Base-by-base conservation (phyloP, 345 rosid species). In the Angophora floribunda region DNA sequence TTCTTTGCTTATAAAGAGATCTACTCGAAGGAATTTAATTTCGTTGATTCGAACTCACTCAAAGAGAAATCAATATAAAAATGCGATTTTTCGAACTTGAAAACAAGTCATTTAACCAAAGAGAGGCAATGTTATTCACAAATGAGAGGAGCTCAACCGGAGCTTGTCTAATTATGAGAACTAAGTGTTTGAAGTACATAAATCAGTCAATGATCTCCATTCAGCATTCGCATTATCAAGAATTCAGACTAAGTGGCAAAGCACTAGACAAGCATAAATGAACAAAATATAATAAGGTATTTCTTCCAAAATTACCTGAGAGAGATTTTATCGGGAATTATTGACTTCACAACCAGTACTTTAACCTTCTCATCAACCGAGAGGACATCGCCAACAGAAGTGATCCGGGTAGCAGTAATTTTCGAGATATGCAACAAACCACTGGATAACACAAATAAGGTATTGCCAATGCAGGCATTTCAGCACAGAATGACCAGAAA, bases 361-460 rank as follows among this genome's bases (percentile, higher is more conserved):
- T 95, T 96, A 75, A 96, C 93, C 65, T 90, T 91, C 94, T 97
- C 98, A 24, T 91, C 97, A 86, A 94, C 94, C 51, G 94, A 89
- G 89, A 97, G 97, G 67, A 96, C 89, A 87, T 97, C 97, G 30
- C 87, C 89, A 21, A 96, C 95, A 36, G 96, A 91, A 88, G 92
- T 90, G 87, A 97, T 88, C 55, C 94, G 93, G 75, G 84, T 85
- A 53, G 90, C 91, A 55, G 96, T 93, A 86, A 96, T 94, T 89
- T 96, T 96, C 67, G 99, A 96, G 87, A 96, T 95, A 92, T 97
- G 99, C 89, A 97, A 92, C 93, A 97, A 92, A 86, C 99, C 98
- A 88, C 99, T 96, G 94, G 67, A 90, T 19, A 87, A n/a, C 57
- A 87, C 52, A 75, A 67, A 67, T 26, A 75, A 75, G 49, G 47